phyloP scores from a whole-genome alignment of 352 stramenopile genomes.

The Lagenidium giganteum region DNA sequence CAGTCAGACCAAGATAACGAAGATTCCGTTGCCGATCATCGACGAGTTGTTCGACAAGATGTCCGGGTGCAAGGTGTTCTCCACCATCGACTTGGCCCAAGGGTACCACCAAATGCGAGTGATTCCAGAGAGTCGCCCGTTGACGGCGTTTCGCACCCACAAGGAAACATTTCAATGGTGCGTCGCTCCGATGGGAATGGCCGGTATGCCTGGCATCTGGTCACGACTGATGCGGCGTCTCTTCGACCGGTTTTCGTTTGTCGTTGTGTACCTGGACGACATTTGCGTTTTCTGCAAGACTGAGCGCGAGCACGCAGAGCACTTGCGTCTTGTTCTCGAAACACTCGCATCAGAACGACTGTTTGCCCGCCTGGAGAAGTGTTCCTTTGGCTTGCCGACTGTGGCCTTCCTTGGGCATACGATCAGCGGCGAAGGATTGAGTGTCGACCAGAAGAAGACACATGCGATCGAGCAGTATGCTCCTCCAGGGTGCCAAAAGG shows the following conservation, averaged over 20 bases:
- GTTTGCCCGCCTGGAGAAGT: constrained; percentile 18
- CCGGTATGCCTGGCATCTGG: constrained; percentile 32
- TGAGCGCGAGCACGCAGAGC: constrained; percentile 12
- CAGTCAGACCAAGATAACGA: constrained; percentile 13
- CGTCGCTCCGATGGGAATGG: constrained; percentile 32
- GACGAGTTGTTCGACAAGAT: constrained; percentile 20
- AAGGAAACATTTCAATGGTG: constrained; percentile 34
- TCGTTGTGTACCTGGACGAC: constrained; percentile 33
- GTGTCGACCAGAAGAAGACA: constrained; percentile 20
- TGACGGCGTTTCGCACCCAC: constrained; percentile 26
- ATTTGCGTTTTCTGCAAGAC: constrained; percentile 26
- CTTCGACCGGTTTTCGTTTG: constrained; percentile 24
- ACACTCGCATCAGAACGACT: constrained; percentile 16
- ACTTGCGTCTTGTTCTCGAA: constrained; percentile 18
- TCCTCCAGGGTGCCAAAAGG: constrained; percentile 7
- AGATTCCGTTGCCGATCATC: constrained; percentile 18
- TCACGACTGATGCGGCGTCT: constrained; percentile 27
- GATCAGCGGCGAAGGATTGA: constrained; percentile 9
- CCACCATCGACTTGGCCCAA: constrained; percentile 19
- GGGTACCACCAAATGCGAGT: constrained; percentile 27
- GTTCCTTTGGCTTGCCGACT: constrained; percentile 10
- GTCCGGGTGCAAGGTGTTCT: constrained; percentile 8
- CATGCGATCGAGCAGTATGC: constrained; percentile 13
- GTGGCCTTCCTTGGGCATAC: constrained; percentile 25
- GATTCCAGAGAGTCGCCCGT: constrained; percentile 5